phyloP scores from a whole-genome alignment of 1,284 basidiomycete genomes.

The Ganoderma meredithae region DNA sequence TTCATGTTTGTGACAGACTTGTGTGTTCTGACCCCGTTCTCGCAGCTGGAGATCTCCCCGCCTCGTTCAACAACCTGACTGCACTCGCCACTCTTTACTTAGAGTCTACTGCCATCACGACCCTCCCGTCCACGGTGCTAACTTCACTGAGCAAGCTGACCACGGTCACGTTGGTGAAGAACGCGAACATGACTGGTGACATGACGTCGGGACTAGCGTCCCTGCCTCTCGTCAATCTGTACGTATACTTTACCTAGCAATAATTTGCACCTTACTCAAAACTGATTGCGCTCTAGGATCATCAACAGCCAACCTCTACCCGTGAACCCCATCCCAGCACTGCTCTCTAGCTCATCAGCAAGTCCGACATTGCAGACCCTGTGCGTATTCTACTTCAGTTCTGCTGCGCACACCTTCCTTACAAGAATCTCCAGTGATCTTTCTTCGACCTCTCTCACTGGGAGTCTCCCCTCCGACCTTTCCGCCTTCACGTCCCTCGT shows the following conservation, averaged over 20 bases:
- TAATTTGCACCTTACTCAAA: not conserved
- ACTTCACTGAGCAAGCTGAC: conserved; percentile 46
- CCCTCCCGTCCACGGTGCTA: conserved; percentile 48
- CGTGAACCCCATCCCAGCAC: conserved; percentile 41
- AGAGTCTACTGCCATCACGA: conserved; percentile 53
- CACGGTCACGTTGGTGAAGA: conserved; percentile 52
- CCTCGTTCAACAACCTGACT: conserved; percentile 48
- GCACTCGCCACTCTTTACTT: conserved; percentile 51
- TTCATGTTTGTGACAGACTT: not conserved
- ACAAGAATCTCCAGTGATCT: conserved; percentile 36
- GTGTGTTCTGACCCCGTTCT: conserved; percentile 7
- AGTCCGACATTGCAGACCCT: conserved; percentile 45
- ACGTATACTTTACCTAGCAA: conserved; percentile 31
- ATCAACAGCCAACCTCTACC: conserved; percentile 45
- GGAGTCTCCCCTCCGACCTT: conserved; percentile 40
- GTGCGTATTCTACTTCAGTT: conserved; percentile 33
- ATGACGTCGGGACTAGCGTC: conserved; percentile 49
- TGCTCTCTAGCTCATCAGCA: conserved; percentile 41
- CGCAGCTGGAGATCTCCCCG: conserved; percentile 51
- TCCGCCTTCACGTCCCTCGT: conserved; percentile 39
- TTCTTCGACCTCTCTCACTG: conserved; percentile 40
- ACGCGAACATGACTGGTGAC: conserved; percentile 51
- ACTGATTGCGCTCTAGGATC: conserved; percentile 35
- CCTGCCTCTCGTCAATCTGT: conserved; percentile 51
- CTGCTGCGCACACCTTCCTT: not conserved